Percentiles rank a stretch among this genome's conserved stretches.
Conservation (phyloP, 1,139 yeast species). For the Suhomyces bokatorum region DNA sequence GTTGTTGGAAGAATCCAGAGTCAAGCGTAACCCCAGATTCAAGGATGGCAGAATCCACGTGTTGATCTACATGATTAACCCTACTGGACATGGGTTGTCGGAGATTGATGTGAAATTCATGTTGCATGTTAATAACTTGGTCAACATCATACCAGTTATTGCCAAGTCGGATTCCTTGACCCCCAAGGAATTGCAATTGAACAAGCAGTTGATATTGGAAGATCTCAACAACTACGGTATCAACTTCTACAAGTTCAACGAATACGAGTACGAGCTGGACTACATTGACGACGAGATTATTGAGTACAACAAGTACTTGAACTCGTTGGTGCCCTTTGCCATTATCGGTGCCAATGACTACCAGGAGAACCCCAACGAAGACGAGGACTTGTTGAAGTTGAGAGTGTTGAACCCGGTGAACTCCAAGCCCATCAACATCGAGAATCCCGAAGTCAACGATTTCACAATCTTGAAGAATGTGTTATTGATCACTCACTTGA, state of each 20-base stretch:
- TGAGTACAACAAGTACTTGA: slow-evolving; percentile 49
- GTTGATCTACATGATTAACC: slow-evolving; percentile 48
- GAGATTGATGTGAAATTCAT: slow-evolving; percentile 45
- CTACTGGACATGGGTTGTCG: slow-evolving; percentile 49
- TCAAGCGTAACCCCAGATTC: slow-evolving; percentile 49
- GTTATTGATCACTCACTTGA: slow-evolving; percentile 72
- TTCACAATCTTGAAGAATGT: slow-evolving; percentile 67
- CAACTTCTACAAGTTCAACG: slow-evolving; percentile 48
- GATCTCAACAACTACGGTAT: slow-evolving; percentile 44
- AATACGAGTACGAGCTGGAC: slow-evolving; percentile 50
- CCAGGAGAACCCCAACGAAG: slow-evolving; percentile 34
- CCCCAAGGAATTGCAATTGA: slow-evolving; percentile 35
- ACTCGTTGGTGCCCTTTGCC: slow-evolving; percentile 43
- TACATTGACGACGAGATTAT: slow-evolving; percentile 51
- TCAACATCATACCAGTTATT: slow-evolving; percentile 45
- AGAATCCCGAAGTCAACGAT: slow-evolving; percentile 60
- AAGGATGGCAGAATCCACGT: slow-evolving; percentile 51
- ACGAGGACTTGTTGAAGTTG: slow-evolving; percentile 39
- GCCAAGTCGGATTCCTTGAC: slow-evolving; percentile 47
- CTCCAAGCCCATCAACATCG: slow-evolving; percentile 47
- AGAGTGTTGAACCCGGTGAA: slow-evolving; percentile 39
- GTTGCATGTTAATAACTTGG: slow-evolving; percentile 42
- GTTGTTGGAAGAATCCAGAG: slow-evolving; percentile 49
- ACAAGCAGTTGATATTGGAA: slow-evolving; percentile 42
- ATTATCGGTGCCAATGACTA: slow-evolving; percentile 47